A percentile compares a stretch with the other conserved stretches of the same genome.
Conservation (phyloP, 768 basidiomycete species). For the Boletus reticulatus region DNA sequence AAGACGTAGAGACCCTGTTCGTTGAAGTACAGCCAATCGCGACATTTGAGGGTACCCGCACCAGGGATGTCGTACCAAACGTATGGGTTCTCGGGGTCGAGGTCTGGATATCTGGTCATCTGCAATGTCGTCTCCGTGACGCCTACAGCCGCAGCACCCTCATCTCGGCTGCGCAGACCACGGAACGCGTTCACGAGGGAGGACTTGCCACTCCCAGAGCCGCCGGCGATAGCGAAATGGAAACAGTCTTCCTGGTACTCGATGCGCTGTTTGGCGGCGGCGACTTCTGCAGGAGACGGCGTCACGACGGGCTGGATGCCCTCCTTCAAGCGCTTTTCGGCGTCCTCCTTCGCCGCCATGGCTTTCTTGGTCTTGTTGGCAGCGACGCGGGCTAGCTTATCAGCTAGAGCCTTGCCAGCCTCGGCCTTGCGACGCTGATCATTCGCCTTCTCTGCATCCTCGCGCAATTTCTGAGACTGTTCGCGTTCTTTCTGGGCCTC, state of each 20-base stretch:
- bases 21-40: constrained; percentile 24
- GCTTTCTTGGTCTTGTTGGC: constrained; percentile 17
- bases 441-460: constrained; percentile 16
- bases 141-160: constrained; percentile 15
- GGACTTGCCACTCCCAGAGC: constrained; percentile 37
- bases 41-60: constrained; percentile 17
- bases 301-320: constrained; percentile 24
- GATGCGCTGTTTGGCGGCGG: constrained; percentile 15
- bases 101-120: constrained; percentile 14
- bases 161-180: constrained; percentile 23
- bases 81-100: constrained; percentile 11
- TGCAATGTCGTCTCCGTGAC: constrained; percentile 19
- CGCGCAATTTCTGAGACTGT: constrained; percentile 7
- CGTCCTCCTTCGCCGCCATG: constrained; percentile 14
- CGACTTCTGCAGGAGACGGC: constrained; percentile 10
- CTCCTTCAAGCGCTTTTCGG: constrained; percentile 16
- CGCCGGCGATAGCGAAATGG: constrained; percentile 35
- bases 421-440: constrained; percentile 20
- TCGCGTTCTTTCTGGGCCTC: constrained; percentile 15
- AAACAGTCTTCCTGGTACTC: constrained; percentile 27
- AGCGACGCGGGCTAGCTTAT: constrained; percentile 8
- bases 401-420: constrained; percentile 14
- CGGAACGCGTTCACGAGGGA: constrained; percentile 38
- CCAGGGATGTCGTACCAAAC: constrained; percentile 26
- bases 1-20: constrained; percentile 25